Base-by-base conservation (phyloP, 2,329 filamentous ascomycete genomes). In the Pseudogymnoascus sp. region DNA sequence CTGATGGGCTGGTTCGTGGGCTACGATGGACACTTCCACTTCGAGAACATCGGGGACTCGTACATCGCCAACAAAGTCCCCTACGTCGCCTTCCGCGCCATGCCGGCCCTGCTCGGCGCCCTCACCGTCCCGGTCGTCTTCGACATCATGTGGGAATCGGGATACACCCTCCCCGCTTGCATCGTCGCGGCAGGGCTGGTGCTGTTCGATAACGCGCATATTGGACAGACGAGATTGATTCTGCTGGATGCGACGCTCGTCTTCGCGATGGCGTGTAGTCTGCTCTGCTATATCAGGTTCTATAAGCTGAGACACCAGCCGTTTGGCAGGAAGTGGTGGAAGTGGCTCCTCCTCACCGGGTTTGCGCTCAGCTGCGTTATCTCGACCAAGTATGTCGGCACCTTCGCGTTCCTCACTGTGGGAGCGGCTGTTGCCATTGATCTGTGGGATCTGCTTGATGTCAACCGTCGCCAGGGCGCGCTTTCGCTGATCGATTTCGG, bases 101-200 rank as follows among this genome's bases (percentile, higher is more conserved):
- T 99, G 80, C 94, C 94, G 43, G 94, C 94, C 64, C 84, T 94
- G 59, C 85, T 97, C 69, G 94, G 94, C 68, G 89, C 94, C 63
- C 80, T 99, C 68, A 99, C 94, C 10, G 91, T 99, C 60, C 89
- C 92, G n/a, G 89, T 93, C 58, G 87, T 91, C 63, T 99, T 96
- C 76, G 78, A 96, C 74, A 99, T 96, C 76, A 99, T 99, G 94
- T 99, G 94, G 94, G 94, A 99, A 78, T 97, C 94, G 59, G 94
- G 92, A 66, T 99, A 99, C 78, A 96, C 91, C 67, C 81, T 99
- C 43, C 94, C 94, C 10, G 94, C 94, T 63, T 96, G 91, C 74
- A 80, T 97, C 62, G 81, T 97, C 63, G 91, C 94, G 6, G 85
- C 94, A 39, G 86, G 90, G 29, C 80, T 99, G 37, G 82, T 99